A percentile compares a stretch with the other conserved stretches of the same genome.
phyloP scores from a whole-genome alignment of 257 asterid genomes.

The Nicotiana obtusifolia region DNA sequence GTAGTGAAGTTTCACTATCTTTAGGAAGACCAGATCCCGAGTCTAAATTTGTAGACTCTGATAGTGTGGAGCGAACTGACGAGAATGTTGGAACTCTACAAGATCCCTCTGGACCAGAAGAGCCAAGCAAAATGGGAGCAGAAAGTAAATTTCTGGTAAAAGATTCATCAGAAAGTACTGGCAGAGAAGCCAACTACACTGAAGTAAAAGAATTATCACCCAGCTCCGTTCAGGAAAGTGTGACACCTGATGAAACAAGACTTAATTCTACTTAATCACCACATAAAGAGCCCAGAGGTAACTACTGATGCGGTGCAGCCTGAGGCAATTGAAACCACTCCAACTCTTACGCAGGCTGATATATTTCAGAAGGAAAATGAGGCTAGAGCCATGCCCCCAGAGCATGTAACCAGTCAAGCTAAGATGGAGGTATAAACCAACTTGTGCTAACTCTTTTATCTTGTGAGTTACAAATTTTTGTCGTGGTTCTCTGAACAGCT shows the following conservation, averaged over 20 bases:
- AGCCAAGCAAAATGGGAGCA: constrained; percentile 31
- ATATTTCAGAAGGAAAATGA: constrained; percentile 36
- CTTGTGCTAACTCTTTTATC: constrained; percentile 12
- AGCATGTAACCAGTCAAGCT: constrained; percentile 29
- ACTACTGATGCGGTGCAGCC: constrained; percentile 34
- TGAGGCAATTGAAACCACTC: constrained; percentile 32
- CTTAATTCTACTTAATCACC: constrained; percentile 26
- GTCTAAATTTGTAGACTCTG: constrained; percentile 26
- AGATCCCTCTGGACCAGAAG: constrained; percentile 31
- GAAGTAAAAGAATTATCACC: constrained; percentile 30
- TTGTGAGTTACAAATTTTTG: constrained; percentile 12
- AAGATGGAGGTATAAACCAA: constrained; percentile 42
- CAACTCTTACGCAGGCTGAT: constrained; percentile 27
- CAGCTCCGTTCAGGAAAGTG: constrained; percentile 28
- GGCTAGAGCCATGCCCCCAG: constrained; percentile 22
- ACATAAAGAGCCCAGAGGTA: constrained; percentile 33
- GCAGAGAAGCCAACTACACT: constrained; percentile 25
- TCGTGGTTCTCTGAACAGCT: constrained; percentile 30
- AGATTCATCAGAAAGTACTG: constrained; percentile 27
- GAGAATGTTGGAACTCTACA: constrained; percentile 35
- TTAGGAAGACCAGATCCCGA: constrained; percentile 15
- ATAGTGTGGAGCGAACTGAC: constrained; percentile 28
- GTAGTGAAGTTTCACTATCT: constrained; percentile 17
- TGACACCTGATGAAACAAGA: constrained; percentile 35
- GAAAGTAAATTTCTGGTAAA: constrained; percentile 33